Evolutionary conservation across 2,329 filamentous ascomycete genomes (phyloP).

Genomic region (Daldinia sp.): DNA sequence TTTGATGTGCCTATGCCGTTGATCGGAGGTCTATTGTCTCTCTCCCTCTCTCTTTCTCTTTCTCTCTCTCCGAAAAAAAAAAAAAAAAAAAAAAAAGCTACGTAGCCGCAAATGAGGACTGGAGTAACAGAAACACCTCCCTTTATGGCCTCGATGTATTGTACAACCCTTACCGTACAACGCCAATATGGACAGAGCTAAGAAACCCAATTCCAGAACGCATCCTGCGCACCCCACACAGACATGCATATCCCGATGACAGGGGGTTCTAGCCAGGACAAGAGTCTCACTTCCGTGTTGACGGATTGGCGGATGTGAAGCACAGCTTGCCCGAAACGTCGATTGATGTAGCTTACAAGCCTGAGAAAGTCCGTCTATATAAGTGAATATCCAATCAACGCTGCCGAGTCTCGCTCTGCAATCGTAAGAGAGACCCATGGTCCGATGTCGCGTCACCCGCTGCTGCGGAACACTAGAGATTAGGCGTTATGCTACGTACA

Average conservation of each 20-base stretch:
- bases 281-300: slow-evolving; percentile 23
- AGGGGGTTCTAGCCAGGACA: slow-evolving; percentile 33
- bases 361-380: slow-evolving; percentile 34
- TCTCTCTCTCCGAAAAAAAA: too few species aligned
- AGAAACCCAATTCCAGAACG: slow-evolving; percentile 34
- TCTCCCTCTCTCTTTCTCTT: too few species aligned
- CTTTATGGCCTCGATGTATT: too few species aligned
- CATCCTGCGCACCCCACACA: slow-evolving; percentile 43
- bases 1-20: slow-evolving; percentile 40
- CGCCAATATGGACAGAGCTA: slow-evolving; percentile 8
- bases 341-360: slow-evolving; percentile 15
- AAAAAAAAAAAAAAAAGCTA: slow-evolving; percentile 25
- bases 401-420: slow-evolving; percentile 13
- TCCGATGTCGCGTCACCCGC: slow-evolving; percentile 43
- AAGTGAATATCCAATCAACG: slow-evolving; percentile 39
- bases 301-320: slow-evolving; percentile 31
- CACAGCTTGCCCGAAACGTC: slow-evolving; percentile 26
- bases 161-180: too few species aligned
- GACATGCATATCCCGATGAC: slow-evolving; percentile 40
- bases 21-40: slow-evolving; percentile 41
- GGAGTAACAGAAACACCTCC: slow-evolving; percentile 33
- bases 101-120: slow-evolving; percentile 32
- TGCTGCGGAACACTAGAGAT: slow-evolving; percentile 30
- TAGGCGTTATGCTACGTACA: neutral
- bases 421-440: slow-evolving; percentile 27